Conservation (phyloP, 1,284 basidiomycete genomes). For the Leccinum ponderosum region DNA sequence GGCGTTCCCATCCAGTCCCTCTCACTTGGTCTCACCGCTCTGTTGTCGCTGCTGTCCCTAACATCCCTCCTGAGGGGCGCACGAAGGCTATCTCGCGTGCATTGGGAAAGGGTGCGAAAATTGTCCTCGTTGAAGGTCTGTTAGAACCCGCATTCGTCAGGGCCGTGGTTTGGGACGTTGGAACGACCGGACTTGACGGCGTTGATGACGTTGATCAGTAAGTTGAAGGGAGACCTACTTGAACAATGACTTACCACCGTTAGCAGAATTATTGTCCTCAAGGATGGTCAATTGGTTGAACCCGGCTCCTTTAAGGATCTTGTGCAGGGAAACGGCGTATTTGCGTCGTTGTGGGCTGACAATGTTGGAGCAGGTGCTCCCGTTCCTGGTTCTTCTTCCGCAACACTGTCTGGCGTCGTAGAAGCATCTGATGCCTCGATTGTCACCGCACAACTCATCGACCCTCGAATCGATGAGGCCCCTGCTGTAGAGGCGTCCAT, state of each 20-base stretch:
- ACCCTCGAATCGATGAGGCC: no score
- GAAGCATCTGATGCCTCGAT: no score
- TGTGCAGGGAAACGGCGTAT: conserved; percentile 64
- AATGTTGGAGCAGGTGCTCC: no score
- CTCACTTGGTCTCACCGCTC: conserved; percentile 77
- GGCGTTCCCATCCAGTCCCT: conserved; percentile 85
- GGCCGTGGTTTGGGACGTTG: conserved; percentile 79
- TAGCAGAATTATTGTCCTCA: conserved; percentile 75
- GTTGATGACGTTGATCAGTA: conserved; percentile 50
- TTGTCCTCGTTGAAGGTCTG: conserved; percentile 75
- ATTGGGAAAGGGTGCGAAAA: conserved; percentile 82
- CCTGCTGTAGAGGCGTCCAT: no score
- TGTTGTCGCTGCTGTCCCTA: conserved; percentile 82
- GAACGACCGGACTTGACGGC: conserved; percentile 47
- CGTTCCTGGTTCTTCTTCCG: no score
- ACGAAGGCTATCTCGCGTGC: conserved; percentile 86
- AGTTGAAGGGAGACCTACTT: conserved; percentile 32
- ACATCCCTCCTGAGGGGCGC: conserved; percentile 84
- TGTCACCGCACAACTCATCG: no score
- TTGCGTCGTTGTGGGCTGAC: conserved; percentile 77
- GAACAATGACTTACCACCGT: conserved; percentile 1
- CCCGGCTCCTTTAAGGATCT: conserved; percentile 76
- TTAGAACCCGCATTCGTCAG: conserved; percentile 74
- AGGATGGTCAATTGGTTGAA: conserved; percentile 80
- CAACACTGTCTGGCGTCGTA: no score